Evolutionary conservation across 139 green algal genomes (phyloP).

Genomic region (Pseudopediastrum boryanum): DNA sequence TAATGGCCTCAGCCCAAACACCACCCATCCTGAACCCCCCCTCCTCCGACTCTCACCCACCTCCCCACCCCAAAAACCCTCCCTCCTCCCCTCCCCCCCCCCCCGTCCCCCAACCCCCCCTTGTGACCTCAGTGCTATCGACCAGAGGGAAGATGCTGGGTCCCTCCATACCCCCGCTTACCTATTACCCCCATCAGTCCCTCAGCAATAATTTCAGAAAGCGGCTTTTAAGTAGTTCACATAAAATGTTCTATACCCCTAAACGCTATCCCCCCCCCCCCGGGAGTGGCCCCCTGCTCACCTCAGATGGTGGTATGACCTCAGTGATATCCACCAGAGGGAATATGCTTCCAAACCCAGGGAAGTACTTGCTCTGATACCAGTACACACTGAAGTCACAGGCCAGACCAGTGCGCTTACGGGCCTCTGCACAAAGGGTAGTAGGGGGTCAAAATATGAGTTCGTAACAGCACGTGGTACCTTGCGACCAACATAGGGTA

Average conservation of each 20-base stretch:
- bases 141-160: no score
- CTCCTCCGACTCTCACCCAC: no score
- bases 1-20: no score
- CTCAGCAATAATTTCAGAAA: neutral
- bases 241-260: neutral
- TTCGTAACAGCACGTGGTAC: no score
- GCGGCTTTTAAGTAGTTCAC: slow-evolving; percentile 30
- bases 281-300: neutral
- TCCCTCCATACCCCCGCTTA: no score
- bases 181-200: neutral
- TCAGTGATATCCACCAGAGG: slow-evolving; percentile 88
- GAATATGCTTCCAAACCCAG: slow-evolving; percentile 75
- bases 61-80: no score
- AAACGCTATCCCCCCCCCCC: neutral
- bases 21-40: no score
- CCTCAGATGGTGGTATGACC: slow-evolving; percentile 73
- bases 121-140: no score
- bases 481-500: no score
- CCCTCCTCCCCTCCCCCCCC: no score
- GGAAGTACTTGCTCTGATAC: slow-evolving; percentile 81
- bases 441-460: no score
- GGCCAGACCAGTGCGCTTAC: slow-evolving; percentile 40
- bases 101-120: no score
- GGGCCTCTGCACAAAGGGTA: slow-evolving; percentile 50
- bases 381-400: slow-evolving; percentile 85